Evolutionary conservation across 768 basidiomycete genomes (phyloP), one percentile per base, ranked within the genome.

Genomic region (Mycena rebaudengoi): DNA sequence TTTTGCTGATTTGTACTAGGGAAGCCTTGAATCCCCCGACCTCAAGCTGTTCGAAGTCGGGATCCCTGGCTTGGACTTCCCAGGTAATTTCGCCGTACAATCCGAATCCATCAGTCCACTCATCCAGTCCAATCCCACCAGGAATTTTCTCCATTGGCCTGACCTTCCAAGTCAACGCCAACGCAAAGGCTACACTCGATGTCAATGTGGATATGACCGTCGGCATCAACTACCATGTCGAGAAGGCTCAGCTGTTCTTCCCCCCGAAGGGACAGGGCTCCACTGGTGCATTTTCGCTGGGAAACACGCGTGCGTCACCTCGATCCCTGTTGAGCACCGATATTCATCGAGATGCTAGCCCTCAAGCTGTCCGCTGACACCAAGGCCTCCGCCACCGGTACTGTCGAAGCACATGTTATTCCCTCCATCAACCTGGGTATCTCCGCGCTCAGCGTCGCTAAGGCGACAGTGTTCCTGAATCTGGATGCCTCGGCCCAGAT

Each of bases 141-240:
- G 76, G 85, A 4, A 78, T 87, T 45, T 65, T 87, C 39, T 77
- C 76, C 18, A 69, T 87, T 28, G 86, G 85, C 0, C 85, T 85
- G 5, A 76, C 80, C 3, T 83, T 86, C 72, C 65, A 78, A 37
- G 73, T 87, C 75, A 80, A 37, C 80, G 74, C 11, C 70, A 77
- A 56, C 77, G 77, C 2, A 71, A 61, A 26, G 75, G 80, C 23
- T 63, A 64, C 7, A 23, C 68, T 83, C 25, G 78, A 80, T 40
- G 59, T 83, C 13, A 73, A 78, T 48, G 73, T 81, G n/a, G 77
- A 81, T 60, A 62, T 83, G 65, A 77, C 69, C 7, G 75, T 86
- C 41, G 83, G 79, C 7, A 61, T 87, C 33, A 80, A 77, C 41
- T 85, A 84, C 68, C 74, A 74, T n/a, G 65, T 85, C 48, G 70